Evolutionary conservation across 352 stramenopile genomes (phyloP), one percentile per base, ranked within the genome.

Genomic region (Phytophthora litchii): DNA sequence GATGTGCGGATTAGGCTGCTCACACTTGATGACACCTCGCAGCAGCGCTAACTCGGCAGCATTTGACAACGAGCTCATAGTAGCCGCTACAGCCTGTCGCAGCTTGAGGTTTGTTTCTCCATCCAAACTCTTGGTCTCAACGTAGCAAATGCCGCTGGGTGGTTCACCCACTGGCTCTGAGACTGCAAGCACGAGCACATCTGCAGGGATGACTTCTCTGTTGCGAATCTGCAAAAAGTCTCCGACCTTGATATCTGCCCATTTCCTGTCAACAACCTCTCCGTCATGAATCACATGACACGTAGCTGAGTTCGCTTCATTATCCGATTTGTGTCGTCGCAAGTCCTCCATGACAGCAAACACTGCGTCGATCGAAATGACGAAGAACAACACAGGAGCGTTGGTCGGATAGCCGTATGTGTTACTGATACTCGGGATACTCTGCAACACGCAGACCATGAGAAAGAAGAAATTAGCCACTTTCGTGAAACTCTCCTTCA

Each of bases 381-480:
- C 91, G 55, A 97, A 95, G 60, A 94, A 69, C 13, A 98, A 69
- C 50, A 88, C 78, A 1, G 82, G 80, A 13, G 79, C 78, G 65
- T 90, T 90, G n/a, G 82, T 90, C 11, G 85, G 85, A 47, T 86
- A 74, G 20, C 84, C 82, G 60, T 91, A 90, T 51, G 84, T 92
- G 73, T 92, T 92, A 43, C 67, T 82, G 67, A 94, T 92, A n/a
- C 74, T 65, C 12, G 79, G 80, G 67, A 94, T 91, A 29, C 73
- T 86, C 68, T 97, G 90, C 45, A 97, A 66, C 47, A 93, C 83
- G 47, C 83, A 94, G 49, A 98, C 86, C 68, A 97, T 78, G 37
- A 98, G 78, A 55, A 98, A 98, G 68, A 97, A 98, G 42, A 97
- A 88, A 59, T 98, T 98, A 61, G 92, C 92, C 27, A 97, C 80